Conservation (phyloP, 331 rosid species). For the Saraca asoca region DNA sequence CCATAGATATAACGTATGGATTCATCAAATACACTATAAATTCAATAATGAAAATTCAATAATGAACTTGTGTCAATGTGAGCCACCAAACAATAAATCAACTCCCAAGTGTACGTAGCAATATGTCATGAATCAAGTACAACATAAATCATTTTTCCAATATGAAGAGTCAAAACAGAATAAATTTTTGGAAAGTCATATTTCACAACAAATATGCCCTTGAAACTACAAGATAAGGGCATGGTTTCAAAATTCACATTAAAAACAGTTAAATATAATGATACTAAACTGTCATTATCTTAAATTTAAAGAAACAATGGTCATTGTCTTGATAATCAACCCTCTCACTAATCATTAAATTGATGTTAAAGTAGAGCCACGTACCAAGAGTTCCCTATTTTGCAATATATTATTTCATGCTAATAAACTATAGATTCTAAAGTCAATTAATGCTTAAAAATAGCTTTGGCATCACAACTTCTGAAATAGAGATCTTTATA, state of each 20-base stretch:
- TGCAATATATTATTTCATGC: conserved; percentile 2
- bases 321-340: too few species aligned
- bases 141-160: background rate
- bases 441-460: conserved; percentile 12
- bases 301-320: too few species aligned
- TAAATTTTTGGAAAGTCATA: background rate
- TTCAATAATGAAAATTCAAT: conserved; percentile 11
- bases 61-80: conserved; percentile 7
- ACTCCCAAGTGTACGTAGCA: background rate
- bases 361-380: conserved; percentile 14
- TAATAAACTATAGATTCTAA: conserved; percentile 18
- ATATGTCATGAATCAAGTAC: background rate
- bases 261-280: too few species aligned
- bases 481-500: background rate
- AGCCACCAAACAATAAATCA: background rate
- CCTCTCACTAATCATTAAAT: conserved; percentile 20
- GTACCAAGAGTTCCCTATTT: conserved; percentile 19
- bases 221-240: conserved; percentile 1
- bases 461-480: background rate
- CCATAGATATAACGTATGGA: conserved; percentile 3
- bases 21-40: conserved; percentile 1
- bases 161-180: background rate
- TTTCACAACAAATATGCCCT: conserved; percentile 14
- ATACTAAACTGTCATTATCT: too few species aligned
- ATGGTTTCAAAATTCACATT: background rate